phyloP scores from a whole-genome alignment of 257 asterid genomes.

The Scutellaria baicalensis region DNA sequence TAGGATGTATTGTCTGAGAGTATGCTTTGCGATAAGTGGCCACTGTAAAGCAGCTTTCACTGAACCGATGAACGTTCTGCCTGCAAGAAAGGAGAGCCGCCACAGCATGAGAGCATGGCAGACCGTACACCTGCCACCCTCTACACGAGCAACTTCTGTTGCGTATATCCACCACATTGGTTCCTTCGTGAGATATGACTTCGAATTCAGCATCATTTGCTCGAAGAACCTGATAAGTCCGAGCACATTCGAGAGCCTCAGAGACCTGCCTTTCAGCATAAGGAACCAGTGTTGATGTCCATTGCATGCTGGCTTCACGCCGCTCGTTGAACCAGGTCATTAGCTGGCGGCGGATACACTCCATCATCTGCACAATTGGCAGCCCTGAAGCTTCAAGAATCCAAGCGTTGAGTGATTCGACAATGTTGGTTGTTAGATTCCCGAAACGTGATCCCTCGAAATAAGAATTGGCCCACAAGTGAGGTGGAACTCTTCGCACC shows the following conservation, averaged over 20 bases:
- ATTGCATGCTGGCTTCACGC: constrained; percentile 57
- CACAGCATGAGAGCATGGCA: constrained; percentile 67
- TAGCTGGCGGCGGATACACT: constrained; percentile 54
- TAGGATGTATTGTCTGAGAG: constrained; percentile 64
- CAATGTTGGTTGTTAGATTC: constrained; percentile 41
- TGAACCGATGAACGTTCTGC: constrained; percentile 62
- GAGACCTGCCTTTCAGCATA: constrained; percentile 51
- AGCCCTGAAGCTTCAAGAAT: constrained; percentile 61
- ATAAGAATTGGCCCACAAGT: constrained; percentile 51
- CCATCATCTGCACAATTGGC: constrained; percentile 74
- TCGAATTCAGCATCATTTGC: constrained; percentile 56
- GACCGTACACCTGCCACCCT: constrained; percentile 61
- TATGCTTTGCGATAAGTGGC: constrained; percentile 54
- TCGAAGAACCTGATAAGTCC: constrained; percentile 43
- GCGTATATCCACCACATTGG: constrained; percentile 40
- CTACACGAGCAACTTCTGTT: constrained; percentile 45
- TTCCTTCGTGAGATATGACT: constrained; percentile 58
- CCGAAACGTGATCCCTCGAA: constrained; percentile 60
- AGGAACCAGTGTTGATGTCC: constrained; percentile 59
- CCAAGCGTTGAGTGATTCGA: constrained; percentile 46
- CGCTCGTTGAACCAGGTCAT: constrained; percentile 78
- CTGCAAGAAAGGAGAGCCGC: constrained; percentile 62
- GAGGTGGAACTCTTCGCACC: constrained; percentile 44
- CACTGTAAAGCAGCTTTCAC: constrained; percentile 64
- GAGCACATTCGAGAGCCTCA: constrained; percentile 52